A percentile compares a stretch with the other conserved stretches of the same genome.
These are phyloP conservation scores for Asterionellopsis glacialis DNA, from an alignment of 108 stramenopile species.

Conservation along the genomic window DNA sequence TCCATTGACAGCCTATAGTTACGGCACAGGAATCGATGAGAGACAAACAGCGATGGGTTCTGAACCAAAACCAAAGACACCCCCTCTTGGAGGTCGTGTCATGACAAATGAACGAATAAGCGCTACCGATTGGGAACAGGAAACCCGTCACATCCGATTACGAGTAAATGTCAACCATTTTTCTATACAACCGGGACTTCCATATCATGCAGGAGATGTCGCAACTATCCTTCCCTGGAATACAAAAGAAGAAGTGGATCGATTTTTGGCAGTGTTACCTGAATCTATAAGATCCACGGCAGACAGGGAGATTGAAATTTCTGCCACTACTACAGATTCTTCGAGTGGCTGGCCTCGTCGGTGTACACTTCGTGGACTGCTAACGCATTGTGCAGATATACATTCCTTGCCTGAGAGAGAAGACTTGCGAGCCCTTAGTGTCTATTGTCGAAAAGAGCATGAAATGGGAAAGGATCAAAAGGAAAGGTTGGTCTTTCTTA, in stretches of 20 bases:
- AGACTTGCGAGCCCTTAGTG: constrained; percentile 64
- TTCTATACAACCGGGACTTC: constrained; percentile 11
- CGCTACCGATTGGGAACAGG: constrained; percentile 65
- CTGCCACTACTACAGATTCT: neutral
- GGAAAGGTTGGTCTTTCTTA: constrained; percentile 58
- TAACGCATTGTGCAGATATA: constrained; percentile 79
- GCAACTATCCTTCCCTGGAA: constrained; percentile 70
- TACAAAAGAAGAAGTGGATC: constrained; percentile 37
- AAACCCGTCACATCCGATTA: constrained; percentile 68
- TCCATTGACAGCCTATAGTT: constrained; percentile 65
- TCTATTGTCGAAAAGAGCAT: constrained; percentile 46
- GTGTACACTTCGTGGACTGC: constrained; percentile 67
- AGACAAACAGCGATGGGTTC: neutral
- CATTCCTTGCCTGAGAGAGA: constrained; percentile 73
- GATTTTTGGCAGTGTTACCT: constrained; percentile 63
- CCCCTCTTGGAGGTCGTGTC: neutral
- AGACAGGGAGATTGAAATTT: constrained; percentile 43
- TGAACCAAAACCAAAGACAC: neutral
- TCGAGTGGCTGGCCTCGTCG: constrained; percentile 43
- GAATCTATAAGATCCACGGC: constrained; percentile 36
- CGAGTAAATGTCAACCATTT: constrained; percentile 2
- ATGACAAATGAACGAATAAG: constrained; percentile 62
- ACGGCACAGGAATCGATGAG: constrained; percentile 14
- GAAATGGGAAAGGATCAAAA: constrained; percentile 44
- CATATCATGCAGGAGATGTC: constrained; percentile 77